Evolutionary conservation across 805 yeast genomes (phyloP).

Genomic region (Spencermartinsiella europaea): DNA sequence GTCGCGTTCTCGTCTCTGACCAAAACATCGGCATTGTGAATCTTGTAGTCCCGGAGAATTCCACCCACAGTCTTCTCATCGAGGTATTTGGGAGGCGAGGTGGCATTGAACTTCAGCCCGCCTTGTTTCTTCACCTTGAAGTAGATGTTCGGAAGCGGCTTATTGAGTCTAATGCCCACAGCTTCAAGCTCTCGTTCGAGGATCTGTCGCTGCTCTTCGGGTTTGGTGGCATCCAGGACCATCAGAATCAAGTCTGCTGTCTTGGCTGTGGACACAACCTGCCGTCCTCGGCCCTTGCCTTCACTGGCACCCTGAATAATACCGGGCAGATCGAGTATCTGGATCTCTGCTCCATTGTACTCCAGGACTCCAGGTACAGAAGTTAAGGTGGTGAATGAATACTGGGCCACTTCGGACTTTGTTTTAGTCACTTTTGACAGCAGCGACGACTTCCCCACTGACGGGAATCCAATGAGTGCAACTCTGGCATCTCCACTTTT

Average conservation of each 20-base stretch:
- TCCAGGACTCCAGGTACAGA: conserved; percentile 95
- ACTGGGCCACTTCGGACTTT: conserved; percentile 89
- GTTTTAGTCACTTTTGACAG: conserved; percentile 87
- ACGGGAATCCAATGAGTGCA: conserved; percentile 93
- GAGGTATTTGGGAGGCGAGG: conserved; percentile 74
- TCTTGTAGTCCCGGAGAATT: conserved; percentile 76
- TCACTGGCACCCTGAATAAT: conserved; percentile 94
- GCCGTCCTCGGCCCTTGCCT: conserved; percentile 97
- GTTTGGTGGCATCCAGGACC: conserved; percentile 95
- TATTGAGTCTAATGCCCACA: conserved; percentile 88
- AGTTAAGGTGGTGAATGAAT: conserved; percentile 92
- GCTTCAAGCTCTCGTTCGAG: conserved; percentile 86
- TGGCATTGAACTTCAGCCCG: conserved; percentile 79
- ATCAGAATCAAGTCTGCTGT: conserved; percentile 89
- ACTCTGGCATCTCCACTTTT: conserved; percentile 97
- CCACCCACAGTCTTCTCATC: conserved; percentile 75
- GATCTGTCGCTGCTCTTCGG: conserved; percentile 80
- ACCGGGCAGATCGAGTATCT: conserved; percentile 96
- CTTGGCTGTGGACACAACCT: conserved; percentile 92
- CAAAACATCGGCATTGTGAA: conserved; percentile 91
- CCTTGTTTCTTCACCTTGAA: conserved; percentile 81
- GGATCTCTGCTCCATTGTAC: conserved; percentile 95
- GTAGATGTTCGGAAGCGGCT: conserved; percentile 71
- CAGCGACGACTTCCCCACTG: conserved; percentile 94
- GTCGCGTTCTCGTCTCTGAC: conserved; percentile 85